Percentiles rank a stretch among this genome's conserved stretches.
phyloP scores from a whole-genome alignment of 139 green algal species.

The Haematococcus lacustris region DNA sequence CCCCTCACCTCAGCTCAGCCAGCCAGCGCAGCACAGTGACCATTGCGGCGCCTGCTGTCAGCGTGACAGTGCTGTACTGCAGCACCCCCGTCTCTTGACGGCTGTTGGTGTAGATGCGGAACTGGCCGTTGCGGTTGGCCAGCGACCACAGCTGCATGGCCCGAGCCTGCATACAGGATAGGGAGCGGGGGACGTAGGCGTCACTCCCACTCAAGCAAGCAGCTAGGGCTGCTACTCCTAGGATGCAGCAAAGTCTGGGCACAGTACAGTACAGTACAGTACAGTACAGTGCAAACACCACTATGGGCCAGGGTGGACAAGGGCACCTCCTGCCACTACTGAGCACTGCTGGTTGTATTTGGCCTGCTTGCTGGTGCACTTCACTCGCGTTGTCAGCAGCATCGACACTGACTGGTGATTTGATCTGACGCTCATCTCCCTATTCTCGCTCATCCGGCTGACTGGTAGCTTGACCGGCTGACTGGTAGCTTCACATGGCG shows the following conservation, averaged over 20 bases:
- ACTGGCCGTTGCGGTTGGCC: slow-evolving; percentile 52
- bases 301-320: no score
- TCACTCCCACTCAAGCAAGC: neutral
- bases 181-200: neutral
- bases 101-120: slow-evolving; percentile 44
- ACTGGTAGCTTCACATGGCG: neutral
- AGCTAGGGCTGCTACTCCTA: neutral
- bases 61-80: slow-evolving; percentile 45
- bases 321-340: no score
- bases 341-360: no score
- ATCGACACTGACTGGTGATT: neutral
- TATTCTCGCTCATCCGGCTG: no score
- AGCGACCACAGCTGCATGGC: slow-evolving; percentile 48
- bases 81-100: slow-evolving; percentile 22
- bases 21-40: slow-evolving; percentile 56
- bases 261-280: no score
- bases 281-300: no score
- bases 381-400: no score
- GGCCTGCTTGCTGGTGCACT: no score
- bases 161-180: slow-evolving; percentile 6
- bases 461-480: no score
- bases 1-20: slow-evolving; percentile 35
- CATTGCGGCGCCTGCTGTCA: slow-evolving; percentile 41
- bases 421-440: neutral
- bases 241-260: no score